phyloP scores from a whole-genome alignment of 2,329 filamentous ascomycete genomes.

The Monosporascus sp. region DNA sequence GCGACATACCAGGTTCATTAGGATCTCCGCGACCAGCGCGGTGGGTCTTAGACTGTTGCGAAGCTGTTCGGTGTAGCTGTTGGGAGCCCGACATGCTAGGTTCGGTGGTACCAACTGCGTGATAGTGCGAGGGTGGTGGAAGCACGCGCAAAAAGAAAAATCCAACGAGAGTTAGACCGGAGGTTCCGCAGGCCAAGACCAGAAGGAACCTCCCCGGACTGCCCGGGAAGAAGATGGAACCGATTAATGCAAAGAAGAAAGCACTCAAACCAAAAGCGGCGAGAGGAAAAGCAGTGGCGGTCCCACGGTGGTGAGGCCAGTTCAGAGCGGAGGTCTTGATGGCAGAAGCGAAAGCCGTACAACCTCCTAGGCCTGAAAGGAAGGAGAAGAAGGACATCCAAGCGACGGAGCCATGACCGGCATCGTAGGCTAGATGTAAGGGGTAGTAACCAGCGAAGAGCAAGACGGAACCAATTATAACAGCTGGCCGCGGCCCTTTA shows the following conservation, averaged over 20 bases:
- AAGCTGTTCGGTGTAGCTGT: constrained; percentile 34
- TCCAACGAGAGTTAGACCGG: constrained; percentile 64
- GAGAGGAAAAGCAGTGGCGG: constrained; percentile 87
- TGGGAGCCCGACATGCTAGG: constrained; percentile 31
- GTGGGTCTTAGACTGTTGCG: constrained; percentile 35
- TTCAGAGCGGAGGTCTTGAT: constrained; percentile 86
- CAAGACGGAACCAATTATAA: constrained; percentile 66
- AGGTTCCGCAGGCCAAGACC: constrained; percentile 75
- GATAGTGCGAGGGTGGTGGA: constrained; percentile 48
- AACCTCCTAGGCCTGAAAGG: constrained; percentile 82
- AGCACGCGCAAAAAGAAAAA: constrained; percentile 83
- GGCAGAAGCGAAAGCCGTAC: constrained; percentile 81
- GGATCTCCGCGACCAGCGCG: constrained; percentile 33
- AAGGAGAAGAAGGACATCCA: constrained; percentile 77
- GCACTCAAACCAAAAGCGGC: constrained; percentile 92
- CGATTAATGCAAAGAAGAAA: constrained; percentile 87
- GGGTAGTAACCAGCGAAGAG: constrained; percentile 81
- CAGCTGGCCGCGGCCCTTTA: constrained; percentile 72
- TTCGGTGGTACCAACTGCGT: constrained; percentile 43
- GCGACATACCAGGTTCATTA: constrained; percentile 63
- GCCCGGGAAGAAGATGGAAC: constrained; percentile 72
- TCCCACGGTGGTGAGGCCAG: constrained; percentile 85
- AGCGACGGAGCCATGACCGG: constrained; percentile 53
- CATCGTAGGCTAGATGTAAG: constrained; percentile 71
- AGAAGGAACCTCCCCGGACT: constrained; percentile 78